phyloP scores from a whole-genome alignment of 768 basidiomycete genomes.

The Hypsizygus marmoreus region DNA sequence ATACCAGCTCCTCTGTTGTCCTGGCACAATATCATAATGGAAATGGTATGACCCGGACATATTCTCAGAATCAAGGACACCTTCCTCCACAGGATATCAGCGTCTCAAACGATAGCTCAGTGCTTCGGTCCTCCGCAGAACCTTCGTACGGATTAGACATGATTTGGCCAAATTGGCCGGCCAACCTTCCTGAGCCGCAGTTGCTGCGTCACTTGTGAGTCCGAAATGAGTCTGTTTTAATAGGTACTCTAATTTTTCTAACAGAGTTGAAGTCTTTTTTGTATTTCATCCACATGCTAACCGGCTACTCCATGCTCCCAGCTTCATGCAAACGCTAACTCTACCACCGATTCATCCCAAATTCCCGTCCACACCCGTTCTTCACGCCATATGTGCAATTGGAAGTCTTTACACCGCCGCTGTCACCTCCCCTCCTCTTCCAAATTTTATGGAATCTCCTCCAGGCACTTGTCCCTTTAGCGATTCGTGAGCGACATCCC shows the following conservation, averaged over 20 bases:
- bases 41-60: not conserved
- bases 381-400: conserved; percentile 87
- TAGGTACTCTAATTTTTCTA: not conserved
- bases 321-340: conserved; percentile 64
- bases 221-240: conserved; percentile 1
- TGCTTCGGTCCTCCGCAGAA: conserved; percentile 12
- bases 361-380: conserved; percentile 69
- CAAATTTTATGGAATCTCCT: conserved; percentile 48
- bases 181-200: conserved; percentile 59
- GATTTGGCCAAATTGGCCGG: conserved; percentile 63
- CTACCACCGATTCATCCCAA: conserved; percentile 68
- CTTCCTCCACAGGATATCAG: conserved; percentile 25
- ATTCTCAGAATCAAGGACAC: conserved; percentile 21
- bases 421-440: conserved; percentile 56
- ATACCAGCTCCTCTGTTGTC: conserved; percentile 7
- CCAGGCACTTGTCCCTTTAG: conserved; percentile 35
- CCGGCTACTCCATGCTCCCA: conserved; percentile 66
- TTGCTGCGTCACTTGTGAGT: conserved; percentile 67
- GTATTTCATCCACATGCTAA: conserved; percentile 72
- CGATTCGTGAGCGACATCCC: no score
- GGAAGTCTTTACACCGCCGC: conserved; percentile 77
- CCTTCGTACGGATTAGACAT: conserved; percentile 37
- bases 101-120: conserved; percentile 11
- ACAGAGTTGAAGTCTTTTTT: conserved; percentile 76
- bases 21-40: conserved; percentile 15